Base-by-base conservation (phyloP, 345 rosid species). In the Arabis alpina region DNA sequence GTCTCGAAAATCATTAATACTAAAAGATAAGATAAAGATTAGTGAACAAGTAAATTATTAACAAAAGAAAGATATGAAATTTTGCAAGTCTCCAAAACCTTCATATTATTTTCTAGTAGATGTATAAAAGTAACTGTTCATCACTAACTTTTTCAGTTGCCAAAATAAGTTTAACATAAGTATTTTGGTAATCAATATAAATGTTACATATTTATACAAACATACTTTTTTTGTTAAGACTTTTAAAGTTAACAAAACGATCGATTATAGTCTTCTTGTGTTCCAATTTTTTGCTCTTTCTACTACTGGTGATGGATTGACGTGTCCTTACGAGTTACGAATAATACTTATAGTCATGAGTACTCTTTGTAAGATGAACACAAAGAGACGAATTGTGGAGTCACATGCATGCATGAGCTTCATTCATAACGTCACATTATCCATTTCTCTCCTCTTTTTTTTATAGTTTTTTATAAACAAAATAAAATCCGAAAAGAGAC, bases 401-500 rank as follows among this genome's bases (percentile, higher is more conserved):
- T 72, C 76, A 72, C 76, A 54, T 72, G 76, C 64, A 72, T 72
- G 70, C 70, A 72, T 54, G 62, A 44, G 23, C 10, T 37, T 72
- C 64, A 63, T 72, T 63, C 63, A 53, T 10, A 61, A 53, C 19
- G 57, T 55, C 50, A 54, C 57, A 72, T 56, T 64, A 64, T 64
- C 70, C 70, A 54, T 72, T 64, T 28, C 16, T 36, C 3, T 30
- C 1, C 32, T 48, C 4, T 10, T 10, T 14, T 23, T 42, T 9
- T 3, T 3, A 5, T 28, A 28, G 4, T 4, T n/a, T 9, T 6
- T 28, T 8, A 6, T n/a, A 60, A 40, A 8, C 32, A 54, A 68
- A 25, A 36, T 24, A 11, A 23, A 32, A 52, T 71, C n/a, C 36
- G 43, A 10, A 5, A 64, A 45, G 50, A 32, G 71, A 49, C 77